phyloP scores from a whole-genome alignment of 2,329 filamentous ascomycete species.

The Penicillium sp. region DNA sequence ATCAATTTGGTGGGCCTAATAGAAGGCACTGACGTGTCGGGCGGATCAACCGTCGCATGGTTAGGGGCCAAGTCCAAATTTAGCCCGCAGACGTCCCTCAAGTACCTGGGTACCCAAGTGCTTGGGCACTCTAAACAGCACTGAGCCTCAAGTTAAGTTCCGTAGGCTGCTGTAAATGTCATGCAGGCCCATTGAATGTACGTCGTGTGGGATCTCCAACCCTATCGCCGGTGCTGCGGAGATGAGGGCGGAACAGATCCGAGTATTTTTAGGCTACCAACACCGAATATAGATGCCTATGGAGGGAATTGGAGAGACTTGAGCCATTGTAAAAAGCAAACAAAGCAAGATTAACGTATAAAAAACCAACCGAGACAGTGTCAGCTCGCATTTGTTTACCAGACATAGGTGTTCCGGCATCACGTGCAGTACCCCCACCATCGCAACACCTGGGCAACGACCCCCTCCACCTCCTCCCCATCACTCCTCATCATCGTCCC shows the following conservation, averaged over 20 bases:
- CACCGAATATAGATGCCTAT: slow-evolving; percentile 7
- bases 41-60: slow-evolving; percentile 14
- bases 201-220: slow-evolving; percentile 9
- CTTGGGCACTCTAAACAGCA: neutral
- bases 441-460: slow-evolving; percentile 33
- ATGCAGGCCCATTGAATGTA: slow-evolving; percentile 7
- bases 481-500: slow-evolving; percentile 12
- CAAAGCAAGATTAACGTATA: neutral
- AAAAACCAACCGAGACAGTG: neutral
- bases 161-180: slow-evolving; percentile 9
- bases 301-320: neutral
- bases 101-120: neutral
- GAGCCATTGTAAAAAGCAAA: neutral
- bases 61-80: slow-evolving; percentile 12
- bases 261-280: slow-evolving; percentile 6
- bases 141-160: slow-evolving; percentile 5
- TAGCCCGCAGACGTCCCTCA: slow-evolving; percentile 8
- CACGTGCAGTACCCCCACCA: slow-evolving; percentile 30
- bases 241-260: neutral
- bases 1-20: neutral
- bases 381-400: slow-evolving; percentile 13
- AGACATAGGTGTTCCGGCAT: slow-evolving; percentile 14
- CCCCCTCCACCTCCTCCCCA: slow-evolving; percentile 34
- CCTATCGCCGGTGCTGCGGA: slow-evolving; percentile 2
- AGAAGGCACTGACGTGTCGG: slow-evolving; percentile 18